Evolutionary conservation across 306 rosid species (phyloP).

Genomic region (Albizia julibrissin): DNA sequence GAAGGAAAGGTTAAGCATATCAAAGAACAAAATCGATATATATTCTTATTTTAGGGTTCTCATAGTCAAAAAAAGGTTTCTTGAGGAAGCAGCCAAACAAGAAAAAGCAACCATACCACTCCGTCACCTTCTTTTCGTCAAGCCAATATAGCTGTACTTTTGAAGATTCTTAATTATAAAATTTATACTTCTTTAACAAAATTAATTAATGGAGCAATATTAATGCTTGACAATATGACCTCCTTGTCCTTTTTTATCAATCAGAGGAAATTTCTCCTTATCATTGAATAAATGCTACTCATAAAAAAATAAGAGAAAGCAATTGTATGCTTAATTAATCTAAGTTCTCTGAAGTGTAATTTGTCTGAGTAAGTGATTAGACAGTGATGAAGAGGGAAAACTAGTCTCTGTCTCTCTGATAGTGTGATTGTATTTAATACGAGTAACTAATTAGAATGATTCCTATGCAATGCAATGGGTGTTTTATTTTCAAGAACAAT

Average conservation of each 20-base stretch:
- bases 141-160: constrained; percentile 56
- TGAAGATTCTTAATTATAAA: constrained; percentile 49
- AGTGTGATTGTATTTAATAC: not conserved
- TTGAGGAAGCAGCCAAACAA: constrained; percentile 69
- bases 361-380: not conserved
- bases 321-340: not conserved
- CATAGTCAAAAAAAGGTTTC: constrained; percentile 87
- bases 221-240: constrained; percentile 27
- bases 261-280: not conserved
- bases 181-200: constrained; percentile 37
- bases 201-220: not conserved
- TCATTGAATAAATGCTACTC: not conserved
- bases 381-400: not conserved
- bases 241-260: constrained; percentile 17
- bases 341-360: not conserved
- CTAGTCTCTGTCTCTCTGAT: not conserved
- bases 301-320: not conserved
- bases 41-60: constrained; percentile 37
- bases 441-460: not conserved
- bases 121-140: constrained; percentile 36
- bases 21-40: constrained; percentile 41
- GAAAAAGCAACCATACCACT: constrained; percentile 61
- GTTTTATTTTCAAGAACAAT: not conserved
- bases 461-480: not conserved
- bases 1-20: constrained; percentile 37